Evolutionary conservation across 75 land plant species (phyloP).

Genomic region (Larix kaempferi): DNA sequence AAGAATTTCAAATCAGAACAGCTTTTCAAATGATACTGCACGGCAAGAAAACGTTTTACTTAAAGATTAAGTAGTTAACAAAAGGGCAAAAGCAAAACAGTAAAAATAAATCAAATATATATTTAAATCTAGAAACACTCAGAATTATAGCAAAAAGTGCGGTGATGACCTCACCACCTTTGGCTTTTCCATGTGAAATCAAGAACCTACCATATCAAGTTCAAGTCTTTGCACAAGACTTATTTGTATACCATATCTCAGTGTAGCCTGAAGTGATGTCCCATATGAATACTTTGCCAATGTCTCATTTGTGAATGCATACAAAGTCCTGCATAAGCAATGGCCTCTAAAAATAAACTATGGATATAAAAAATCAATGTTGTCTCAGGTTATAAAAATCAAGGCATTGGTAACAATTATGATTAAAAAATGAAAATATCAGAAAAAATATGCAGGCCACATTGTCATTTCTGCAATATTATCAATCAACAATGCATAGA

Average conservation of each 20-base stretch:
- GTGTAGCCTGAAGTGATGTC: slow-evolving; percentile 95
- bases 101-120: not conserved
- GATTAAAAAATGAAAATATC: not conserved
- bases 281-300: slow-evolving; percentile 97
- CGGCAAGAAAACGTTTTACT: not conserved
- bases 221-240: slow-evolving; percentile 99
- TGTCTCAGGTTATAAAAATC: not conserved
- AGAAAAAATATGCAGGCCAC: too few relatives aligned
- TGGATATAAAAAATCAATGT: not conserved
- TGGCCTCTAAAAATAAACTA: slow-evolving; percentile 63
- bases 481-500: not conserved
- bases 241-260: slow-evolving; percentile 93
- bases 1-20: not conserved
- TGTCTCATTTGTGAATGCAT: slow-evolving; percentile 97
- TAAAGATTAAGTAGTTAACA: not conserved
- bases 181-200: slow-evolving; percentile 49
- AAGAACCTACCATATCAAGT: slow-evolving; percentile 89
- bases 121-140: slow-evolving; percentile 26
- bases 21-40: not conserved
- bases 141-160: slow-evolving; percentile 94
- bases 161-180: slow-evolving; percentile 85
- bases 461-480: not conserved
- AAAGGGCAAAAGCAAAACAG: not conserved
- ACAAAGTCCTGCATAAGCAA: slow-evolving; percentile 86
- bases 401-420: not conserved